These are phyloP conservation scores for Glebionis coronaria DNA, from an alignment of 129 eudicot genomes.

Conservation along the genomic window DNA sequence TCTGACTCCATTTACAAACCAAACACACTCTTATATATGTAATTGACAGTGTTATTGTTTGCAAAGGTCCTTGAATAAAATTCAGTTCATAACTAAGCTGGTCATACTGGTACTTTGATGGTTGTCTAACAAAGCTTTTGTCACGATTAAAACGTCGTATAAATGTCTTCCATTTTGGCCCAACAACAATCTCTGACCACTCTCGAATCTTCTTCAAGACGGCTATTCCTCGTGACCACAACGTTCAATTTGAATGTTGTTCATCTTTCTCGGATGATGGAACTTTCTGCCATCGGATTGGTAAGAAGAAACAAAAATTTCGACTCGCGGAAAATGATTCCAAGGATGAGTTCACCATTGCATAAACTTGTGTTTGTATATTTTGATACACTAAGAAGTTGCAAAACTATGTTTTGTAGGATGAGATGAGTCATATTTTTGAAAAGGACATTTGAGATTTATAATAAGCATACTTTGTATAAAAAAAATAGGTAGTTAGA, in stretches of 20 bases:
- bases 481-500: not conserved
- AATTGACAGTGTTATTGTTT: no score
- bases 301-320: slow-evolving; percentile 45
- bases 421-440: no score
- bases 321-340: slow-evolving; percentile 21
- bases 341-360: slow-evolving; percentile 23
- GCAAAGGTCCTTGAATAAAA: slow-evolving; percentile 64
- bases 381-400: no score
- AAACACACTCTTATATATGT: no score
- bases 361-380: not conserved
- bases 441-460: no score
- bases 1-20: no score
- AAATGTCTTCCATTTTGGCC: slow-evolving; percentile 80
- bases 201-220: slow-evolving; percentile 60
- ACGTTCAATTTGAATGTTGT: slow-evolving; percentile 5
- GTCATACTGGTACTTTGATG: slow-evolving; percentile 61
- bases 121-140: slow-evolving; percentile 24
- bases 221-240: slow-evolving; percentile 51
- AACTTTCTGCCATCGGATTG: slow-evolving; percentile 38
- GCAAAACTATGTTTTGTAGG: no score
- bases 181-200: slow-evolving; percentile 86
- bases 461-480: no score
- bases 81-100: slow-evolving; percentile 73
- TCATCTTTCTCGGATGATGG: slow-evolving; percentile 29
- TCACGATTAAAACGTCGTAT: slow-evolving; percentile 73